Evolutionary conservation across 1,284 basidiomycete species (phyloP), one percentile per base, ranked within the genome.

Genomic region (Apiotrichum montevideense): DNA sequence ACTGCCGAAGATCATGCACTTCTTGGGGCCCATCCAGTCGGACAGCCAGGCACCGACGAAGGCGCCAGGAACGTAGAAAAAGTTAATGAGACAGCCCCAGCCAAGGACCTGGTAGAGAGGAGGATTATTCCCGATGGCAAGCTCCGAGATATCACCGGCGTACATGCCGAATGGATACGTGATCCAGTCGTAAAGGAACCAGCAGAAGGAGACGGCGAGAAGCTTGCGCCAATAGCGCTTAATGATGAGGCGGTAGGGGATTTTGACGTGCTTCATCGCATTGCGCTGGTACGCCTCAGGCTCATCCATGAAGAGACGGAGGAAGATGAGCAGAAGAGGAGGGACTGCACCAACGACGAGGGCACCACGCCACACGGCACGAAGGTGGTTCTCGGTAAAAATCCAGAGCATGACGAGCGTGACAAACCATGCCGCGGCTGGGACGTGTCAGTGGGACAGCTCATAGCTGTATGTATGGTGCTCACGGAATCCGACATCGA

Each of bases 351-450:
- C 94, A 9, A 97, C 80, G 11, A 90, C 93, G 39, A 97, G 82
- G 3, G 90, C 87, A 43, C 92, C 73, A 55, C 94, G 86, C 93
- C 90, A 95, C 4, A 90, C 87, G 4, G 85, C 85, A 32, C 87
- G 83, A 33, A 93, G 83, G 68, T 93, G 90, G 63, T 88, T 74
- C 56, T 84, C 75, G 40, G 89, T 87, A 62, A 87, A 88, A 83
- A 93, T 93, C 87, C 87, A 91, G 66, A 85, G 86, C 39, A 90
- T 79, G 39, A 94, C 86, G 21, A 93, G 81, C 11, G 91, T 88
- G 1, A 92, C 87, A 59, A 96, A 91, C 35, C 87, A 80, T 6
- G 88, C 80, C 52, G 91, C 71, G 32, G 92, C 54, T 57, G 46
- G 2, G 21, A 21, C 21, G 21, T 21, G 21, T 3, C 5, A 40